Evolutionary conservation across 306 rosid species (phyloP).

Genomic region (Prinsepia uniflora): DNA sequence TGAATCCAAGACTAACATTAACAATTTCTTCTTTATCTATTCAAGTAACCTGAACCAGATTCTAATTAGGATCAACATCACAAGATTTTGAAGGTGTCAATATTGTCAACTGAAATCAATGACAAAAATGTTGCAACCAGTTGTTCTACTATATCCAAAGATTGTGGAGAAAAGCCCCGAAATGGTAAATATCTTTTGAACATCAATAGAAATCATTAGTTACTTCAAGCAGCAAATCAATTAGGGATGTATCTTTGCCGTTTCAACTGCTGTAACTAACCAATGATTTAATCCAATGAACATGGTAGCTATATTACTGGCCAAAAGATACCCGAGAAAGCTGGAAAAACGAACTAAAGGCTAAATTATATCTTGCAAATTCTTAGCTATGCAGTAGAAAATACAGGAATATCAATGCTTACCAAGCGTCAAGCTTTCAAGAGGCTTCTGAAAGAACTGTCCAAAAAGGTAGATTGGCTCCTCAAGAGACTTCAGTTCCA

Average conservation of each 20-base stretch:
- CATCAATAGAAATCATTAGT: background rate
- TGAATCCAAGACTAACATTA: background rate
- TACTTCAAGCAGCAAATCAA: background rate
- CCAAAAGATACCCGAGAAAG: slow-evolving; percentile 11
- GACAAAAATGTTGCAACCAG: background rate
- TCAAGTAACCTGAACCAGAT: slow-evolving; percentile 6
- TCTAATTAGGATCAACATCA: background rate
- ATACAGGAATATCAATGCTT: slow-evolving; percentile 18
- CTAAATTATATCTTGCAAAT: background rate
- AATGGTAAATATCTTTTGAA: background rate
- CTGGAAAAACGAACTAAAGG: slow-evolving; percentile 9
- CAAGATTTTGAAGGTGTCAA: background rate
- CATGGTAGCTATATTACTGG: background rate
- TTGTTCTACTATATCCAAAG: background rate
- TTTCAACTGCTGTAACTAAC: background rate
- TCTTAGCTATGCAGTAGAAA: slow-evolving; percentile 1
- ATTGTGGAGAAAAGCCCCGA: background rate
- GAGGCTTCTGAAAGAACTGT: slow-evolving; percentile 87
- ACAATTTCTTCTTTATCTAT: slow-evolving; percentile 9
- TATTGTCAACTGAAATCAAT: background rate
- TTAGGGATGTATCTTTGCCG: background rate
- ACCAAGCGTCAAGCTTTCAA: slow-evolving; percentile 92
- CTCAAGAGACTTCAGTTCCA: slow-evolving; percentile 92
- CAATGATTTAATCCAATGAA: background rate
- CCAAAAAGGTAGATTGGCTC: slow-evolving; percentile 96